Percentiles rank a stretch among this genome's conserved stretches.
Evolutionary conservation across 179 eudicot species (phyloP).

Genomic region (Gypsophila paniculata): DNA sequence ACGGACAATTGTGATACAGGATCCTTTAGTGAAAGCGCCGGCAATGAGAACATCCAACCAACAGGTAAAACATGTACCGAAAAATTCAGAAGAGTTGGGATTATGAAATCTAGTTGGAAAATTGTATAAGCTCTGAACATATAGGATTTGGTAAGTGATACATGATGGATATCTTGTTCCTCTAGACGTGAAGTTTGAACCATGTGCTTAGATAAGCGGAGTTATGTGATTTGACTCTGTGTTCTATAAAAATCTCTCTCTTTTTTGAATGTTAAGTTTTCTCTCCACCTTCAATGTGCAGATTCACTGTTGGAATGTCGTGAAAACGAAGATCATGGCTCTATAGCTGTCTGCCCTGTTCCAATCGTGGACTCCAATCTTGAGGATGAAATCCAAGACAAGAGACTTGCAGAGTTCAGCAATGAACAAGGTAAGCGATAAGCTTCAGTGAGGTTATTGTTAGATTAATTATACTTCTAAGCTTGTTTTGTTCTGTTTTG

Average conservation of each 20-base stretch:
- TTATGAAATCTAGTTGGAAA: background rate
- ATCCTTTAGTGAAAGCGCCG: background rate
- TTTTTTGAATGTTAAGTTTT: no score
- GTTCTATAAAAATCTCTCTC: background rate
- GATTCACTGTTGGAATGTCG: background rate
- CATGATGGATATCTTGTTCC: background rate
- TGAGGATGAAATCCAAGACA: conserved; percentile 9
- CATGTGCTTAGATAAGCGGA: background rate
- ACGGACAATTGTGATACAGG: background rate
- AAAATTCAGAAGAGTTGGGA: background rate
- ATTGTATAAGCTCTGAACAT: background rate
- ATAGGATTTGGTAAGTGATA: background rate
- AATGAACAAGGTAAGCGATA: conserved; percentile 5
- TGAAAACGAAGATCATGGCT: background rate
- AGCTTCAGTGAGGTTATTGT: no score
- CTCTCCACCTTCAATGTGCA: background rate
- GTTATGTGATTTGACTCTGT: background rate
- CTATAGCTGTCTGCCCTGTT: background rate
- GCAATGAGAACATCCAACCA: background rate
- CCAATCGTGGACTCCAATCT: background rate
- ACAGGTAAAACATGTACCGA: conserved; percentile 8
- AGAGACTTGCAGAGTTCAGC: conserved; percentile 9
- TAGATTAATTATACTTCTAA: no score
- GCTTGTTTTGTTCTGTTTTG: no score
- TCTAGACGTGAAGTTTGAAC: background rate